Base-by-base conservation (phyloP, 805 yeast genomes). In the Starmerella scarabaei region DNA sequence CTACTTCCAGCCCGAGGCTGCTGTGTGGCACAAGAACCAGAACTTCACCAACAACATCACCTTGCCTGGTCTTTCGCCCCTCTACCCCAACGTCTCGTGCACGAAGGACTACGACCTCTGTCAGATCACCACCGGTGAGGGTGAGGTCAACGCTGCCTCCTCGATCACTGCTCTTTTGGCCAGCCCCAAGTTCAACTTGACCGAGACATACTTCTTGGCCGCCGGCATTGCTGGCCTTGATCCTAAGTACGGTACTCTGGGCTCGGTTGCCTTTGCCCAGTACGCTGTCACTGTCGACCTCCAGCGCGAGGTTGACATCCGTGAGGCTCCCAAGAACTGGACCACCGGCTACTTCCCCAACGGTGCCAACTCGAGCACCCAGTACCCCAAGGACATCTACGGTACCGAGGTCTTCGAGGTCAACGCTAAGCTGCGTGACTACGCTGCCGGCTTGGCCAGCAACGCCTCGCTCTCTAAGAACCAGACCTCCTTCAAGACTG, bases 161-260 rank as follows among this genome's bases (percentile, higher is more conserved):
- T 63, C 79, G 19, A 54, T 75, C 42, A 65, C 71, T 31, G 76
- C 81, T 5, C 58, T 76, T 47, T 55, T 69, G 9, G 61, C 73
- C 54, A 64, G 65, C 41, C 73, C 78, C 30, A 51, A 63, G 42
- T 75, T 76, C 45, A 78, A 76, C 53, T 64, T 76, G 37, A 54
- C 72, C 28, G 66, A 69, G 50, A 73, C 81, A 32, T 75, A 73
- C 62, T 76, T 72, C 63, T 49, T 75, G 49, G 61, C 73, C 45
- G 75, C 77, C 18, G 82, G 82, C 54, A 76, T 75, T 53, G 80
- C 75, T 11, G 81, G 80, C 44, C 72, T 75, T 40, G 68, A 72
- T 47, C 81, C 81, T 23, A 46, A 61, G 32, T 53, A 60, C 47
- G 74, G 73, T 40, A 69, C 80, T 21, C 51, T 74, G 40, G 81